Percentiles rank a stretch among this genome's conserved stretches.
These are phyloP conservation scores for Tulasnella sp. DNA, from an alignment of 768 basidiomycete species.

Conservation along the genomic window DNA sequence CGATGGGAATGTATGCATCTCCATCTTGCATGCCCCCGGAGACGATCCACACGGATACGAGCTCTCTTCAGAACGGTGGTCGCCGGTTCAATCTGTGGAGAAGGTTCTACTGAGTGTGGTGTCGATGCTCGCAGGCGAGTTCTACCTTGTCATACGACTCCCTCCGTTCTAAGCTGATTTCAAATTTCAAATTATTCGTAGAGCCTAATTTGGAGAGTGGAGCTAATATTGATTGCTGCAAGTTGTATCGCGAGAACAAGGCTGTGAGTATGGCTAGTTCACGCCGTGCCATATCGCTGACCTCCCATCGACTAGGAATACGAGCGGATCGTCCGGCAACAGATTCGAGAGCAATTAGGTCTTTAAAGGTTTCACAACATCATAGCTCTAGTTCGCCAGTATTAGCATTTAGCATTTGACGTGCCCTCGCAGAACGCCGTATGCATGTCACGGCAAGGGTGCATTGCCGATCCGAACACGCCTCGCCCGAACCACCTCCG, in stretches of 20 bases:
- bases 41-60: conserved; percentile 92
- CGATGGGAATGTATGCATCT: conserved; percentile 95
- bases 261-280: conserved; percentile 27
- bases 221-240: conserved; percentile 95
- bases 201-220: conserved; percentile 97
- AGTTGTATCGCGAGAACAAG: conserved; percentile 83
- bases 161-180: background rate
- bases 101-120: conserved; percentile 94
- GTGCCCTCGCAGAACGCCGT: no score
- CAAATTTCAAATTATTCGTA: conserved; percentile 22
- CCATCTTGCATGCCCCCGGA: conserved; percentile 85
- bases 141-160: background rate
- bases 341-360: conserved; percentile 77
- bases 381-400: no score
- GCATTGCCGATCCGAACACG: no score
- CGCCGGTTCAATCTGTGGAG: conserved; percentile 96
- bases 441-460: no score
- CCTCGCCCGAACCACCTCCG: no score
- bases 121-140: conserved; percentile 86
- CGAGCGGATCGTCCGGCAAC: conserved; percentile 70
- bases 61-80: conserved; percentile 91
- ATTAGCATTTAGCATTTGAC: no score
- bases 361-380: no score
- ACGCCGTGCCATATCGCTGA: background rate
- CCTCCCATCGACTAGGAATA: conserved; percentile 47